Evolutionary conservation across 495 filamentous ascomycete species (phyloP), one percentile per base, ranked within the genome.

Genomic region (Penicillium roqueforti): DNA sequence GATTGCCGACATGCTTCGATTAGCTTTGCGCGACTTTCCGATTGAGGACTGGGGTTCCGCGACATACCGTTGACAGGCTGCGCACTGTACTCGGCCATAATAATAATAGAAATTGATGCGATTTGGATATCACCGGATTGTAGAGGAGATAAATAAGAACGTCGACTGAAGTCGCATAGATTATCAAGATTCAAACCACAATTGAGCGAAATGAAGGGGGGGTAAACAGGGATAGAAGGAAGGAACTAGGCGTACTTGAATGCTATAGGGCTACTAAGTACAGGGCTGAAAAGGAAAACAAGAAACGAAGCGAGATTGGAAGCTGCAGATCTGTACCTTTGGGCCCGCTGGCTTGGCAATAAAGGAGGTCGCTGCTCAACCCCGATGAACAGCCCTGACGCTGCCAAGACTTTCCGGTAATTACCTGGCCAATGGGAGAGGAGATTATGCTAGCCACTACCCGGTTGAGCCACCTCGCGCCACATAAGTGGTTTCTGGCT

Each of bases 251-350:
- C 51, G 57, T 53, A 42, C 47, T 43, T 16, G 13, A 49, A 51
- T 22, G 10, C 42, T n/a, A 43, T 59, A 65, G 60, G 60, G 60
- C 60, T 66, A n/a, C n/a, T n/a, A n/a, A n/a, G n/a, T n/a, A 41
- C 63, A 66, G 60, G 63, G 63, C 63, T 65, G 59, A 54, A 28
- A 54, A 32, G 20, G 25, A 25, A 32, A 53, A 28, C 23, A 38
- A 46, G 34, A 44, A 42, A 31, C 6, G 39, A 60, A 61, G 54
- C 60, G 60, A 60, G 31, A 58, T 57, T 45, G 23, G 38, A 32
- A 41, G 28, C 29, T 54, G 57, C 53, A 44, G 49, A 50, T 60
- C 25, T 37, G 48, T 45, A 56, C 53, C 29, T 47, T 40, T 37
- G 41, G 53, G 54, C 36, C 20, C 36, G n/a, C 46, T 46, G 39